Evolutionary conservation across 208 protist species (phyloP).

Genomic region (Perkinsela sp.): DNA sequence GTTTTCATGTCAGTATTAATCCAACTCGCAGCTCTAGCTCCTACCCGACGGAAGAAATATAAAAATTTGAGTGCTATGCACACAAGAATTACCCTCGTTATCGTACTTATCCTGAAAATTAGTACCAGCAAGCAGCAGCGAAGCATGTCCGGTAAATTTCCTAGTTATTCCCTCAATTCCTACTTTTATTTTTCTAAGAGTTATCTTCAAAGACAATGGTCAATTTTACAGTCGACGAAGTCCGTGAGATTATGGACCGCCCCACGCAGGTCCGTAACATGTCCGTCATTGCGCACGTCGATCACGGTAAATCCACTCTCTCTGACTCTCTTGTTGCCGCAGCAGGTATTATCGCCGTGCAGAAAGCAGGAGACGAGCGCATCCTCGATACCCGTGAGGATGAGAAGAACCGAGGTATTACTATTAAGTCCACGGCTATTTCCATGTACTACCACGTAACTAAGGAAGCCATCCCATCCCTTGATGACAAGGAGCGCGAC

Average conservation of each 20-base stretch:
- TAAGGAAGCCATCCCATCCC: conserved; percentile 20
- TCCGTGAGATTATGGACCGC: conserved; percentile 34
- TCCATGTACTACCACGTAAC: conserved; percentile 86
- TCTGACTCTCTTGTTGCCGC: conserved; percentile 84
- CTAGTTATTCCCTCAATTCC: too few relatives aligned
- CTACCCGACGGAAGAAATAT: too few relatives aligned
- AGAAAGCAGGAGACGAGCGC: conserved; percentile 29
- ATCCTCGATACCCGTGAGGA: conserved; percentile 33
- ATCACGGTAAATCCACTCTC: conserved; percentile 53
- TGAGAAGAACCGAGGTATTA: conserved; percentile 90
- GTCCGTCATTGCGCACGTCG: conserved; percentile 38
- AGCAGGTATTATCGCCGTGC: conserved; percentile 78
- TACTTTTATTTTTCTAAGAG: too few relatives aligned
- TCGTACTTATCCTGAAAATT: too few relatives aligned
- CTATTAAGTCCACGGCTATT: conserved; percentile 96
- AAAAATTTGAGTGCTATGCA: too few relatives aligned
- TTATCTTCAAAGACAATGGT: too few relatives aligned
- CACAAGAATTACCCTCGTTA: too few relatives aligned
- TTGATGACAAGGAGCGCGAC: conserved; percentile 14
- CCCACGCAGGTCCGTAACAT: conserved; percentile 33
- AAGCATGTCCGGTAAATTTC: too few relatives aligned
- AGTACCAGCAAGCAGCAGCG: too few relatives aligned
- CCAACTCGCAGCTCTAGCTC: too few relatives aligned
- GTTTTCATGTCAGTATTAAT: too few relatives aligned
- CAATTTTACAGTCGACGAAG: conserved; percentile 39